Evolutionary conservation across 1,284 basidiomycete genomes (phyloP).

Genomic region (Irpex lacteus): DNA sequence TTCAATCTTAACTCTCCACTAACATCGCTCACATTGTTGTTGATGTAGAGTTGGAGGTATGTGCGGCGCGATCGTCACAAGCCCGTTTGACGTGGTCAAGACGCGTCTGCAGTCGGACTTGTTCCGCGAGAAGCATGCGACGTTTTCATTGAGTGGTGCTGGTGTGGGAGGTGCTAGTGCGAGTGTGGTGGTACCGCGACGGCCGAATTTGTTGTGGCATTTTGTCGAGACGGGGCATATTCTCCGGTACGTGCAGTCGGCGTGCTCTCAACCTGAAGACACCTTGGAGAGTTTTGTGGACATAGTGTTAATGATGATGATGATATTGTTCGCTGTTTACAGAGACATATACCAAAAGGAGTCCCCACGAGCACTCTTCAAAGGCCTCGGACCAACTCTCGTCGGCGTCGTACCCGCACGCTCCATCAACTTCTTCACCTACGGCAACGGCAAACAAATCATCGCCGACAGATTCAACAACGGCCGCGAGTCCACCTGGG

Average conservation of each 20-base stretch:
- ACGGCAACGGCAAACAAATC: conserved; percentile 94
- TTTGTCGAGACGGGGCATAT: conserved; percentile 95
- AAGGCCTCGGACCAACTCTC: conserved; percentile 91
- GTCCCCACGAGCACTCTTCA: conserved; percentile 89
- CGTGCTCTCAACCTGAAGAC: too few species aligned
- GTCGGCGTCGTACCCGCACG: conserved; percentile 95
- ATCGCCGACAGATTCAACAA: conserved; percentile 84
- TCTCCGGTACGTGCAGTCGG: conserved; percentile 57
- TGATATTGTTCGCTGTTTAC: background rate
- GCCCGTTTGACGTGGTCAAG: conserved; percentile 98
- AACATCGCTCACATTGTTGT: conserved; percentile 3
- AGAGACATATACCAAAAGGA: conserved; percentile 92
- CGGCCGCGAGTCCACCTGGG: conserved; percentile 79
- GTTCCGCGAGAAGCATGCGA: conserved; percentile 63
- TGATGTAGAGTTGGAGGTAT: conserved; percentile 84
- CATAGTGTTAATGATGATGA: too few species aligned
- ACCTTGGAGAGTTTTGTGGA: too few species aligned
- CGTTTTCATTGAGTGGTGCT: conserved; percentile 34
- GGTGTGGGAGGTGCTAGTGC: conserved; percentile 33
- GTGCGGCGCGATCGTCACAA: conserved; percentile 96
- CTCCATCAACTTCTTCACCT: conserved; percentile 98
- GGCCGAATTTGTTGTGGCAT: conserved; percentile 73
- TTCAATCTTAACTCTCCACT: conserved; percentile 2
- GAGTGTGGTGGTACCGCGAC: conserved; percentile 37
- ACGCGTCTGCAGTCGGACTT: conserved; percentile 93